phyloP scores from a whole-genome alignment of 768 basidiomycete genomes.

The Sarcodon aspratus region DNA sequence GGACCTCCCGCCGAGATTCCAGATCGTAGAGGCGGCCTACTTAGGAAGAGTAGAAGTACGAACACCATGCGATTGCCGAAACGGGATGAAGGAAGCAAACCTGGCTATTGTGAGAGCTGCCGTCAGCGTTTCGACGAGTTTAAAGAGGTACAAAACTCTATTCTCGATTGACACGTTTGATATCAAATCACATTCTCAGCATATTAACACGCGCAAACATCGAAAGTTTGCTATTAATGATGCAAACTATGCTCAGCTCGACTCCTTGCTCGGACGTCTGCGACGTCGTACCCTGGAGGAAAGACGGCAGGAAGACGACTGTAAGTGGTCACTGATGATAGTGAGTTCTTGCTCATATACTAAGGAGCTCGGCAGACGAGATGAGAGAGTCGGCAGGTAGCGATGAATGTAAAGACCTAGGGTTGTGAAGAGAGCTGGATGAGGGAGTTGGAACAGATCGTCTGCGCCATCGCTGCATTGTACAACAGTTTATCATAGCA shows the following conservation, averaged over 20 bases:
- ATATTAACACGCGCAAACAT: conserved; percentile 62
- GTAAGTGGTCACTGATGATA: no score
- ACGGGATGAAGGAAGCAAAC: conserved; percentile 79
- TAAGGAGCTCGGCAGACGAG: neutral
- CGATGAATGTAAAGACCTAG: neutral
- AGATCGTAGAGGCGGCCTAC: conserved; percentile 29
- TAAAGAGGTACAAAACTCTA: conserved; percentile 37
- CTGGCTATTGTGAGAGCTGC: conserved; percentile 98
- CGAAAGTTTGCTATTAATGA: conserved; percentile 71
- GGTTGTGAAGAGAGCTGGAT: conserved; percentile 6
- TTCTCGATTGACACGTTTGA: neutral
- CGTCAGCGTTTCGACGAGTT: conserved; percentile 86
- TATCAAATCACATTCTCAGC: conserved; percentile 31
- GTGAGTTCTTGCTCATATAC: conserved; percentile 3
- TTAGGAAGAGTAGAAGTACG: conserved; percentile 74
- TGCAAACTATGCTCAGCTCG: conserved; percentile 70
- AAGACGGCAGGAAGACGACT: conserved; percentile 11
- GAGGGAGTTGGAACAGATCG: conserved; percentile 4
- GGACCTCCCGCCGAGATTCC: conserved; percentile 58
- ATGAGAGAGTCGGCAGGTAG: conserved; percentile 1
- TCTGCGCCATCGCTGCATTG: neutral
- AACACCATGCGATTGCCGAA: conserved; percentile 65
- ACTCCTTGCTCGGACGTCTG: conserved; percentile 59
- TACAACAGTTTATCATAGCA: conserved; percentile 1
- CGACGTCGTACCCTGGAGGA: conserved; percentile 28